Evolutionary conservation across 2,329 filamentous ascomycete genomes (phyloP), one percentile per base, ranked within the genome.

Genomic region (Diaporthe amygdali): DNA sequence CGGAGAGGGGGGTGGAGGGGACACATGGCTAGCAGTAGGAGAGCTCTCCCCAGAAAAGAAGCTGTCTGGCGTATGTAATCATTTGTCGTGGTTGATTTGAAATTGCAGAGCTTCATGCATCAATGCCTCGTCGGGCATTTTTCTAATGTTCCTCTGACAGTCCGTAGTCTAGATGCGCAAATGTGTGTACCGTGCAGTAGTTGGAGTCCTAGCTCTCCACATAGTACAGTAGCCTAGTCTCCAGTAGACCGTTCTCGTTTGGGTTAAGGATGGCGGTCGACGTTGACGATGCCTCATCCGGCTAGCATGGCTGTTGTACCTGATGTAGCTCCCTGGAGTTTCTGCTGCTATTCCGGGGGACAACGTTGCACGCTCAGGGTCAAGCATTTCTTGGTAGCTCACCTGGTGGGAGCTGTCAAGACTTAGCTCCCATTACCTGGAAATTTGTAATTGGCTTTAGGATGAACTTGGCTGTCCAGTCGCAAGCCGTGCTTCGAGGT

Each of bases 41-140:
- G 30, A 64, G 44, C 20, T 47, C 44, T 49, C 44, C 44, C 9
- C n/a, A 49, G 37, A 37, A 49, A 30, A 25, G 41, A 25, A 37
- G 59, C 59, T 49, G 30, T 17, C 30, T 37, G 30, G 59, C 9
- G 59, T 64, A 64, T 64, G 59, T 64, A 49, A 55, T 49, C 51
- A 56, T 56, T 47, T 37, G 39, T 47, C 44, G 51, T 56, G 51
- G 39, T 49, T 27, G 37, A 27, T 66, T 39, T 64, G 68, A 71
- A 63, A 71, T 72, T 71, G 68, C 68, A 61, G 49, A 71, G 59
- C 27, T 68, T 72, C 63, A 72, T 72, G 71, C 71, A 72, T 72
- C 49, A 63, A 72, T 71, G 68, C 71, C 56, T 39, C 20, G 27
- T 56, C 59, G 59, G 59, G 44, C 44, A 27, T 37, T 64, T 64